Evolutionary conservation across 768 basidiomycete species (phyloP).

Genomic region (Boletellus emodensis): DNA sequence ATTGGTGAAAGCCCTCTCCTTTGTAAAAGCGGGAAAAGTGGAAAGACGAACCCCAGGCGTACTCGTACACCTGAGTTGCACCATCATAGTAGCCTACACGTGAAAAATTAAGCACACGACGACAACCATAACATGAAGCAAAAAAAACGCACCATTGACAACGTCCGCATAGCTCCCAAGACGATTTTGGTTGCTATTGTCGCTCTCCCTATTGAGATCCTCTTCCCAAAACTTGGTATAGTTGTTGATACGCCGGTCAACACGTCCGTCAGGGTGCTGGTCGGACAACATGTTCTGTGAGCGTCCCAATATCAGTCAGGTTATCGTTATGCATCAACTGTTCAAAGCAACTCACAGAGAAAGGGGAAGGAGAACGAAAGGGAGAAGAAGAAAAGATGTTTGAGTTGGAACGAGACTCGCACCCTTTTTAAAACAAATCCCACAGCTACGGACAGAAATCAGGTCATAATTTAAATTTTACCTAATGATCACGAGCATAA

Average conservation of each 20-base stretch:
- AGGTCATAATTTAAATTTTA: too few species aligned
- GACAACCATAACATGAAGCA: background rate
- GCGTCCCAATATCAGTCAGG: background rate
- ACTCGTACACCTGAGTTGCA: conserved; percentile 93
- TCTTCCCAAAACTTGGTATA: conserved; percentile 94
- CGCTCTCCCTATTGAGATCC: conserved; percentile 65
- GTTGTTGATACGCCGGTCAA: conserved; percentile 66
- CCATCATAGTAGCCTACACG: conserved; percentile 92
- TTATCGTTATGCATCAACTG: background rate
- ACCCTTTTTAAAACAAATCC: too few species aligned
- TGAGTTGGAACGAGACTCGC: too few species aligned
- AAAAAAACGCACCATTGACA: conserved; percentile 67
- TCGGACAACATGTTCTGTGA: conserved; percentile 11
- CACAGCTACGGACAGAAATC: too few species aligned
- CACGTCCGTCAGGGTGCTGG: conserved; percentile 52
- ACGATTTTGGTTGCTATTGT: conserved; percentile 64
- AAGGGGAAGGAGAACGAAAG: background rate
- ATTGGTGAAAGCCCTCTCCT: conserved; percentile 73
- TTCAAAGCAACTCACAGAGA: background rate
- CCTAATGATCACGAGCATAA: too few species aligned
- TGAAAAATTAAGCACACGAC: background rate
- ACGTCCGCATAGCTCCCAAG: conserved; percentile 86
- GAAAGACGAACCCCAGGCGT: conserved; percentile 88
- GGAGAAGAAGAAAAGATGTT: background rate
- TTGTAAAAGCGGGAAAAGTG: conserved; percentile 97